Evolutionary conservation across 1,139 yeast genomes (phyloP).

Genomic region (Kluyveromyces marxianus): DNA sequence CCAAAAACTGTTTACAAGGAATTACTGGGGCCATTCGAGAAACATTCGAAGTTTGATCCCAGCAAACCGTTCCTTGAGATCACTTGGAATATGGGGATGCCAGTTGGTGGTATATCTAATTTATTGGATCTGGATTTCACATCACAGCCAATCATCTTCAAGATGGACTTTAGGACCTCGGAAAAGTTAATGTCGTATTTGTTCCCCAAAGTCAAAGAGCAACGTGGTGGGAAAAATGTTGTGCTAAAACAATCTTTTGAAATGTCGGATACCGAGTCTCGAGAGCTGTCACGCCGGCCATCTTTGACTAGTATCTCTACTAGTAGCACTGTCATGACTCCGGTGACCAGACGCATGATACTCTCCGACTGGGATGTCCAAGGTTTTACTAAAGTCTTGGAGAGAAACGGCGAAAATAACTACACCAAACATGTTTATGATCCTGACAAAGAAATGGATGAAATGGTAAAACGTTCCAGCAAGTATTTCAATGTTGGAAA

Average conservation of each 20-base stretch:
- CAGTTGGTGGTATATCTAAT: slow-evolving; percentile 82
- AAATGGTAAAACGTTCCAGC: slow-evolving; percentile 61
- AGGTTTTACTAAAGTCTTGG: slow-evolving; percentile 2
- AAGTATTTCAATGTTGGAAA: slow-evolving; percentile 57
- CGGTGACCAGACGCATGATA: slow-evolving; percentile 3
- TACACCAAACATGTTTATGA: not conserved
- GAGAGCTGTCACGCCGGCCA: not conserved
- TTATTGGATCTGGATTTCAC: slow-evolving; percentile 43
- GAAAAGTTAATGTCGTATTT: slow-evolving; percentile 54
- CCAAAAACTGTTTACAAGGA: slow-evolving; percentile 58
- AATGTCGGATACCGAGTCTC: not conserved
- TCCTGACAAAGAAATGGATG: slow-evolving; percentile 37
- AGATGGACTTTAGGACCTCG: slow-evolving; percentile 65
- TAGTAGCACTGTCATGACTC: not conserved
- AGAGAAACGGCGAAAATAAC: not conserved
- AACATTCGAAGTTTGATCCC: slow-evolving; percentile 15
- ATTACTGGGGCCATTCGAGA: slow-evolving; percentile 47
- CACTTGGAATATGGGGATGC: slow-evolving; percentile 66
- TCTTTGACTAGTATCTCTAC: not conserved
- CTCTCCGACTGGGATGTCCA: slow-evolving; percentile 3
- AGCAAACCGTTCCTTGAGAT: slow-evolving; percentile 40
- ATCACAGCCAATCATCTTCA: slow-evolving; percentile 62
- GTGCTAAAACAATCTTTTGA: not conserved
- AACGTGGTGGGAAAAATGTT: slow-evolving; percentile 7
- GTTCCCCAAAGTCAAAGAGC: slow-evolving; percentile 42